These are phyloP conservation scores for Datisca glomerata DNA, from an alignment of 306 rosid species.

Conservation along the genomic window DNA sequence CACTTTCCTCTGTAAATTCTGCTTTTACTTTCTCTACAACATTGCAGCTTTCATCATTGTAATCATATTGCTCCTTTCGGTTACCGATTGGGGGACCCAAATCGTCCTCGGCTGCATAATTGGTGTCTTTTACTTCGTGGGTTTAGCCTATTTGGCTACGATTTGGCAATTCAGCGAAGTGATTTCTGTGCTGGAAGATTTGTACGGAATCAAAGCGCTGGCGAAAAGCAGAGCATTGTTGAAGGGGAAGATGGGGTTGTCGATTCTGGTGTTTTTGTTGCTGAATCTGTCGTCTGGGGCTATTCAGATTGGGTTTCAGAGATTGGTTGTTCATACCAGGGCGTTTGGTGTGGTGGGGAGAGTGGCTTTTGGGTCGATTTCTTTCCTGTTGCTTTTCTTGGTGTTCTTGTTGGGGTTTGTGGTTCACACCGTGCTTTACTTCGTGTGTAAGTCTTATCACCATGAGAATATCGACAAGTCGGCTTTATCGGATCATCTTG, in stretches of 20 bases:
- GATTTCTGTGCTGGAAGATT: constrained; percentile 15
- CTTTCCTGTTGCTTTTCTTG: constrained; percentile 3
- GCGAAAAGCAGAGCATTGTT: constrained; percentile 12
- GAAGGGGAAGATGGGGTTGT: constrained; percentile 10
- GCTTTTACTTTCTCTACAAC: constrained; percentile 9
- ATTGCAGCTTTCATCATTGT: background rate
- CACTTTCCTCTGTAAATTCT: constrained; percentile 15
- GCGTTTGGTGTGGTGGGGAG: background rate
- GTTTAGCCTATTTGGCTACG: constrained; percentile 3
- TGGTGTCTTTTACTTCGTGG: background rate
- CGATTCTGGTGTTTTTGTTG: background rate
- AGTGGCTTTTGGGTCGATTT: constrained; percentile 5
- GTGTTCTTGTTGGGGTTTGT: constrained; percentile 18
- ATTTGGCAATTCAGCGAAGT: constrained; percentile 17
- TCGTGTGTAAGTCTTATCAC: constrained; percentile 20
- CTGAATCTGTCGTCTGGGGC: background rate
- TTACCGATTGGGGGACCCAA: background rate
- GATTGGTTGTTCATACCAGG: constrained; percentile 2
- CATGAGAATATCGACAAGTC: constrained; percentile 19
- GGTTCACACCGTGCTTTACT: constrained; percentile 8
- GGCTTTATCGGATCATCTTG: constrained; percentile 14
- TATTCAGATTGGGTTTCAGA: background rate
- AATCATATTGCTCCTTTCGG: background rate
- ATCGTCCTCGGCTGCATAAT: background rate
- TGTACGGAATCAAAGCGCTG: constrained; percentile 13